phyloP scores from a whole-genome alignment of 169 alveolate genomes.

The Cryptosporidium ubiquitum region DNA sequence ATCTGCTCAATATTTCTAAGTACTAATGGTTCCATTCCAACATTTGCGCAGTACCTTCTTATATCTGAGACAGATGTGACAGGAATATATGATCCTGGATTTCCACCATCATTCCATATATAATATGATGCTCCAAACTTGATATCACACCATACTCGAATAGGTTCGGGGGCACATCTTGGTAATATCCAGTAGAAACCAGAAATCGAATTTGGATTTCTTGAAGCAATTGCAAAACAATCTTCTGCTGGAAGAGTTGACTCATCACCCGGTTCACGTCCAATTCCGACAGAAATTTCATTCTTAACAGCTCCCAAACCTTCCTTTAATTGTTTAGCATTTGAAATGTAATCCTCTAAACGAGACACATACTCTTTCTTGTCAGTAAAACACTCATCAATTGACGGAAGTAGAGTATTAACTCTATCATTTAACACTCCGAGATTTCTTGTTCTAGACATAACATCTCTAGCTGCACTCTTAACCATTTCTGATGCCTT shows the following conservation, averaged over 20 bases:
- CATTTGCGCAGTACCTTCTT: constrained; percentile 85
- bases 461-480: constrained; percentile 85
- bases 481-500: constrained; percentile 81
- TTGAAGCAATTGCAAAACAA: constrained; percentile 85
- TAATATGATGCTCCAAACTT: constrained; percentile 86
- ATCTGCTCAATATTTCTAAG: constrained; percentile 83
- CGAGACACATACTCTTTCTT: constrained; percentile 78
- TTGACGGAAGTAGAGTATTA: constrained; percentile 81
- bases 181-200: constrained; percentile 93
- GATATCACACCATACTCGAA: constrained; percentile 90
- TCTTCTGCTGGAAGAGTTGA: constrained; percentile 88
- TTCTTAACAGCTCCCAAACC: constrained; percentile 74
- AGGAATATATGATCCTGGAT: constrained; percentile 79
- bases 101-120: constrained; percentile 79
- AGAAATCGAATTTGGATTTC: constrained; percentile 83
- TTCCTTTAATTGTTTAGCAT: constrained; percentile 77
- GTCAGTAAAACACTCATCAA: constrained; percentile 83
- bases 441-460: constrained; percentile 81
- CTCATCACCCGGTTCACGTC: constrained; percentile 84
- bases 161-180: constrained; percentile 86
- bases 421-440: constrained; percentile 82
- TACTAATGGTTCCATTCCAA: constrained; percentile 89
- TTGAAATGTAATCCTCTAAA: constrained; percentile 78
- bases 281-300: constrained; percentile 69
- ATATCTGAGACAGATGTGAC: constrained; percentile 83